Evolutionary conservation across 2,329 filamentous ascomycete species (phyloP).

Genomic region (Botryotinia convoluta): DNA sequence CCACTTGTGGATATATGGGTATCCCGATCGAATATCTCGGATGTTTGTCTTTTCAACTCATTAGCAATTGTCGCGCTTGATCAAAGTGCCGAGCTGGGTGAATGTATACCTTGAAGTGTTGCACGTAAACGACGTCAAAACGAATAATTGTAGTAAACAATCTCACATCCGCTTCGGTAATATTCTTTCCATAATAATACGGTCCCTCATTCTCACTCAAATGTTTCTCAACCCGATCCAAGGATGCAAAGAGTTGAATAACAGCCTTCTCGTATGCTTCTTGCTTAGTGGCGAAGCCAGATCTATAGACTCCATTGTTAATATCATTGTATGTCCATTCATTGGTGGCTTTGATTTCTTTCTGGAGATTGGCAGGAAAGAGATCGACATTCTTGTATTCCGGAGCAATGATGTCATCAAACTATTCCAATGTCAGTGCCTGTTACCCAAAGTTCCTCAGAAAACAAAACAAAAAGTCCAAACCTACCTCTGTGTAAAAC

Average conservation of each 20-base stretch:
- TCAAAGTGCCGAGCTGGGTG: conserved; percentile 44
- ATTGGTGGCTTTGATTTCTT: conserved; percentile 70
- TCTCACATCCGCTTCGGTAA: conserved; percentile 82
- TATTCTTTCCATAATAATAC: conserved; percentile 69
- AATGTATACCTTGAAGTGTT: conserved; percentile 74
- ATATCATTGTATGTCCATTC: conserved; percentile 75
- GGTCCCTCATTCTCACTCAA: conserved; percentile 54
- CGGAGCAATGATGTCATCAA: conserved; percentile 66
- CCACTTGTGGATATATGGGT: conserved; percentile 66
- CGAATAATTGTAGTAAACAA: conserved; percentile 63
- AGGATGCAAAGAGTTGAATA: conserved; percentile 65
- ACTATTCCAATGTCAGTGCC: conserved; percentile 49
- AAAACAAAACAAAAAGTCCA: conserved; percentile 32
- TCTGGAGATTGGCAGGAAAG: conserved; percentile 62
- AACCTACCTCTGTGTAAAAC: conserved; percentile 71
- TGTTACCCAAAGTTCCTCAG: background rate
- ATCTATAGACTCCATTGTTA: conserved; percentile 72
- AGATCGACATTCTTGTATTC: conserved; percentile 61
- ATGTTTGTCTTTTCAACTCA: conserved; percentile 51
- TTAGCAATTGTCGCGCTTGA: background rate
- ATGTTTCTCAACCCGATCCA: conserved; percentile 74
- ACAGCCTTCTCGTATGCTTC: conserved; percentile 79
- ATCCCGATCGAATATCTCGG: conserved; percentile 43
- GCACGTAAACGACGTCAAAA: conserved; percentile 75
- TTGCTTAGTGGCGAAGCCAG: conserved; percentile 82